A percentile compares a stretch with the other conserved stretches of the same genome.
phyloP scores from a whole-genome alignment of 495 filamentous ascomycete species.

The Penicillium steckii region DNA sequence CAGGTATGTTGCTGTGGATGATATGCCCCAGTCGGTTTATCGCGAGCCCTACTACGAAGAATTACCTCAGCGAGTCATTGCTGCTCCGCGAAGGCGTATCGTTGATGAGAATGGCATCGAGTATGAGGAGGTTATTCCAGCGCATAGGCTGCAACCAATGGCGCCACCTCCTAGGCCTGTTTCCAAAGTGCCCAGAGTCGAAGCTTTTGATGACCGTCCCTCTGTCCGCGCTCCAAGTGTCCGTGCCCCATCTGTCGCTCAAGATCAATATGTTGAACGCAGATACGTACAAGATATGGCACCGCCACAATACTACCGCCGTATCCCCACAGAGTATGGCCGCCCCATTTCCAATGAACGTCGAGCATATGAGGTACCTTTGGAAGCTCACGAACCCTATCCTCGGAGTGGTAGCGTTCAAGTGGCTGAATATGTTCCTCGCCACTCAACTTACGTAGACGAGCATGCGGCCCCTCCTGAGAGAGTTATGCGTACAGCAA shows the following conservation, averaged over 20 bases:
- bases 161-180: constrained; percentile 46
- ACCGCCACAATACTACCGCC: constrained; percentile 38
- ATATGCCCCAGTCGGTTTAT: constrained; percentile 55
- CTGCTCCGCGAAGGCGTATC: constrained; percentile 59
- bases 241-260: constrained; percentile 40
- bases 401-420: constrained; percentile 41
- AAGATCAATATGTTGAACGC: constrained; percentile 42
- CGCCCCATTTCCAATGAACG: constrained; percentile 34
- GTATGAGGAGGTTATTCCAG: constrained; percentile 60
- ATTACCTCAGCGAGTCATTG: constrained; percentile 47
- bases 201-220: constrained; percentile 34
- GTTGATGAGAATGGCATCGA: constrained; percentile 70
- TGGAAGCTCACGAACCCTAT: constrained; percentile 37
- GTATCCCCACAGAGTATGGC: constrained; percentile 40
- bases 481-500: constrained; percentile 54
- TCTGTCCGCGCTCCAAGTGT: constrained; percentile 35
- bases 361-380: constrained; percentile 29
- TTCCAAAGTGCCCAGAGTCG: constrained; percentile 29
- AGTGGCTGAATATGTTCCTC: constrained; percentile 41
- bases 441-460: constrained; percentile 38
- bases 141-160: constrained; percentile 43
- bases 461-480: constrained; percentile 49
- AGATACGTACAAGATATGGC: constrained; percentile 49
- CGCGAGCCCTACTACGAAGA: constrained; percentile 49
- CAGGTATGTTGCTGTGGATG: constrained; percentile 50